These are phyloP conservation scores for Musa balbisiana DNA, from an alignment of 202 grass and related monocot genomes.

Conservation along the genomic window DNA sequence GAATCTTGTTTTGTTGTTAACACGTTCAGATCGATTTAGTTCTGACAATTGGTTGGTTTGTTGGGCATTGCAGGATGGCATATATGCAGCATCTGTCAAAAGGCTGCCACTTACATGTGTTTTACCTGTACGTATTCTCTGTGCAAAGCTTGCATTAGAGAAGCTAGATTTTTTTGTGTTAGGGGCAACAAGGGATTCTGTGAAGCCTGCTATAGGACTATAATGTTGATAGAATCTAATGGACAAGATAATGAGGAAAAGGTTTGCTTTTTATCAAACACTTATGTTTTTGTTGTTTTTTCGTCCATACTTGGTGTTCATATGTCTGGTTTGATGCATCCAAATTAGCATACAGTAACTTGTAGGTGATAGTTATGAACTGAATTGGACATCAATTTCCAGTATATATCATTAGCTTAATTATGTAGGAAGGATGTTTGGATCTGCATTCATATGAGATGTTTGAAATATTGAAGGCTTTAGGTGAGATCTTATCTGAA, in stretches of 20 bases:
- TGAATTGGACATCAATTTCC: too few species aligned
- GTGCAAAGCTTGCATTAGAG: conserved; percentile 74
- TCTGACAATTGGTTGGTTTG: not conserved
- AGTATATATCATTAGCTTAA: not conserved
- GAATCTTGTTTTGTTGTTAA: not conserved
- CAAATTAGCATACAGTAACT: not conserved
- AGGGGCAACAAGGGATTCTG: conserved; percentile 87
- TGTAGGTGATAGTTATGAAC: too few species aligned
- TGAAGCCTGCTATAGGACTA: conserved; percentile 75
- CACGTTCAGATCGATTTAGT: not conserved
- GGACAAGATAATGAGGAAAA: conserved; percentile 44
- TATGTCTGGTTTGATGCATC: not conserved
- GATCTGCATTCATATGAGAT: not conserved
- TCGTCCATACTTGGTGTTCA: not conserved
- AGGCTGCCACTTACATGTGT: conserved; percentile 80
- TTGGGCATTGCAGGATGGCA: conserved; percentile 76
- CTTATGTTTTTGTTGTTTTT: conserved; percentile 1
- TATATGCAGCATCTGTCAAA: conserved; percentile 96
- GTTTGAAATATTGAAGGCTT: too few species aligned
- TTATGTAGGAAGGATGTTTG: not conserved
- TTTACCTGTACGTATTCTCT: conserved; percentile 93
- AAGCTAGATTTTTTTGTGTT: conserved; percentile 75
- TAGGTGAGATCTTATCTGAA: too few species aligned
- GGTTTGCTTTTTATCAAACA: conserved; percentile 31
- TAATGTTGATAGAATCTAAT: conserved; percentile 80